Evolutionary conservation across 495 filamentous ascomycete genomes (phyloP), one percentile per base, ranked within the genome.

Genomic region (Penicillium manginii): DNA sequence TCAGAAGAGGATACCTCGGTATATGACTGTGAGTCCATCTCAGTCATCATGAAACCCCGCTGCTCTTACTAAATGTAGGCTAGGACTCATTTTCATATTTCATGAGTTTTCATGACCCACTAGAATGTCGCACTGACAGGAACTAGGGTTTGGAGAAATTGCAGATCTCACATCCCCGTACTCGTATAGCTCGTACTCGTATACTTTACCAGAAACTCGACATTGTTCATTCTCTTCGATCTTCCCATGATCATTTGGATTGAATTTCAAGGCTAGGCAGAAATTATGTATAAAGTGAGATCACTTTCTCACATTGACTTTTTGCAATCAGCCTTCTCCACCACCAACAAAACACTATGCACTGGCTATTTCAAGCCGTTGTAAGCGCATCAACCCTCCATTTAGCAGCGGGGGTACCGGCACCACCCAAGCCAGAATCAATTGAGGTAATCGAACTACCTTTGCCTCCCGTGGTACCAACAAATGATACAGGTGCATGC

Each of bases 371-470:
- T 10, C 9, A 9, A 12, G 17, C 17, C 18, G 42, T 45, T 45
- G 2, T 45, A 17, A 45, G 42, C 42, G 21, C 42, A 19, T n/a
- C 42, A 10, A n/a, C 42, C 17, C 42, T 45, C 17, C 9, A 17
- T 17, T 18, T 45, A 8, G 15, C 15, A 21, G 2, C 42, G 18
- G 18, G 18, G 8, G 42, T 45, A 45, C 42, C 42, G n/a, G 15
- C 42, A 45, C 42, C 42, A 9, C 42, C 42, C 9, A 21, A 19
- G 12, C 60, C 57, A 18, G 62, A 69, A 23, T 51, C 52, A 6
- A 69, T 69, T 18, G 52, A 57, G 2, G 53, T 65, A 12, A 48
- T 57, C 26, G 55, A 63, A 37, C 53, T 69, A 0, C 66, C 66
- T 14, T 37, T 69, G n/a, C 66, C 62, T 2, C 66, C 62, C 0